phyloP scores from a whole-genome alignment of 495 filamentous ascomycete species.

The Delitschia confertaspora region DNA sequence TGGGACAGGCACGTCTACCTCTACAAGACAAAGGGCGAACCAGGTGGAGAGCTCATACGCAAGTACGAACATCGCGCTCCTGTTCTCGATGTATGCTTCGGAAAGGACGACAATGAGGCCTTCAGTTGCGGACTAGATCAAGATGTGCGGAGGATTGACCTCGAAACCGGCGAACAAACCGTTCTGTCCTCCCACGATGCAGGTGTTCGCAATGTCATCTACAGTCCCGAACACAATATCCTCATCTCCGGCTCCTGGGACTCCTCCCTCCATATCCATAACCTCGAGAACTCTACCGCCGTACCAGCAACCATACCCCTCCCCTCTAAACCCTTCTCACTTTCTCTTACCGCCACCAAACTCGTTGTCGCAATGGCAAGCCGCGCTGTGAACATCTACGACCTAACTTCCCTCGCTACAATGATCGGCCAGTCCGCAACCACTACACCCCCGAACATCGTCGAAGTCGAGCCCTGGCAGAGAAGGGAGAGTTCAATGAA shows the following conservation, averaged over 20 bases:
- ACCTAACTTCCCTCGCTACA: conserved; percentile 57
- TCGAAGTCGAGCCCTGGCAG: conserved; percentile 73
- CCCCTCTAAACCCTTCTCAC: conserved; percentile 76
- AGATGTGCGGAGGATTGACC: conserved; percentile 73
- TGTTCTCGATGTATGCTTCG: conserved; percentile 86
- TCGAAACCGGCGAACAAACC: conserved; percentile 60
- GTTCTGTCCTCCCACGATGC: conserved; percentile 69
- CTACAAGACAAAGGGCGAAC: conserved; percentile 64
- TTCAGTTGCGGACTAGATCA: conserved; percentile 80
- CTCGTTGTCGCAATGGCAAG: conserved; percentile 94
- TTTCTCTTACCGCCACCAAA: conserved; percentile 71
- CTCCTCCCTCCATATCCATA: conserved; percentile 75
- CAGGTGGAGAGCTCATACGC: conserved; percentile 51
- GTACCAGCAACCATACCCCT: conserved; percentile 53
- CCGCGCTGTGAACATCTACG: conserved; percentile 84
- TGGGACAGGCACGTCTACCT: conserved; percentile 92
- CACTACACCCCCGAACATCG: conserved; percentile 34
- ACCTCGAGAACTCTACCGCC: conserved; percentile 40
- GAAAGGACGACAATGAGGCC: conserved; percentile 66
- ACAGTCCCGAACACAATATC: conserved; percentile 60
- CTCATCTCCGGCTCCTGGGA: conserved; percentile 93
- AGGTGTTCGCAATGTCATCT: conserved; percentile 74
- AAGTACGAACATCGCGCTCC: conserved; percentile 78
- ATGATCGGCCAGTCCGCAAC: conserved; percentile 42
- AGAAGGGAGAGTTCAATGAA: conserved; percentile 83